Base-by-base conservation (phyloP, 768 basidiomycete genomes). In the Suillus subaureus region DNA sequence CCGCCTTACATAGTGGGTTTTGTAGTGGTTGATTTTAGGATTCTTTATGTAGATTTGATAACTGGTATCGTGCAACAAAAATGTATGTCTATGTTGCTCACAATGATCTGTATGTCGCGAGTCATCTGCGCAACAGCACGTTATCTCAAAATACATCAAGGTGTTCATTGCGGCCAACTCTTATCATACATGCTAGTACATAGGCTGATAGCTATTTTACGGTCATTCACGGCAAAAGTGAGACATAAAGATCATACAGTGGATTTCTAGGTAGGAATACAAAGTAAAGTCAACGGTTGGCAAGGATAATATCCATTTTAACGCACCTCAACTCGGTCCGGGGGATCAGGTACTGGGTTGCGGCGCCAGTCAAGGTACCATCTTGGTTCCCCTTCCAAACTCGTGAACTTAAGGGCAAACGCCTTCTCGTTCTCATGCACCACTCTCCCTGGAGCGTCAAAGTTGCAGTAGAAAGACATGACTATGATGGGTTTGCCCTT, bases 391-490 rank as follows among this genome's bases (percentile, higher is more conserved):
- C 54, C 54, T 13, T 55, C 54, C 31, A 33, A 21, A 33, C 31
- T 33, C 2, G 54, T 55, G 21, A 55, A 55, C 18, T 55, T 33
- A 6, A 55, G 54, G 2, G 54, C 54, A 33, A 55, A 55, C 31
- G 11, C 54, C 12, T 55, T 55, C 31, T 55, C 54, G 6, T 33
- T 33, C 11, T 55, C 54, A 55, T 21, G 31, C 11, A 55, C 54
- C 18, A 6, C 54, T 21, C 54, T 55, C 18, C 18, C 54, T 1
- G 54, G 31, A 18, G 28, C 51, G 31, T 55, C 54, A 55, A 55
- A 55, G 11, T 55, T 55, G 54, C 54, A 55, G 54, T 55, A 55
- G 54, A 55, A 55, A 21, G 54, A 55, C 54, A 55, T 55, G 18
- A 55, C 54, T 12, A 55, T 33, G 1, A 55, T 55, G 9, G 54